These are phyloP conservation scores for Baudoinia panamericana DNA, from an alignment of 495 filamentous ascomycete species.

Conservation along the genomic window DNA sequence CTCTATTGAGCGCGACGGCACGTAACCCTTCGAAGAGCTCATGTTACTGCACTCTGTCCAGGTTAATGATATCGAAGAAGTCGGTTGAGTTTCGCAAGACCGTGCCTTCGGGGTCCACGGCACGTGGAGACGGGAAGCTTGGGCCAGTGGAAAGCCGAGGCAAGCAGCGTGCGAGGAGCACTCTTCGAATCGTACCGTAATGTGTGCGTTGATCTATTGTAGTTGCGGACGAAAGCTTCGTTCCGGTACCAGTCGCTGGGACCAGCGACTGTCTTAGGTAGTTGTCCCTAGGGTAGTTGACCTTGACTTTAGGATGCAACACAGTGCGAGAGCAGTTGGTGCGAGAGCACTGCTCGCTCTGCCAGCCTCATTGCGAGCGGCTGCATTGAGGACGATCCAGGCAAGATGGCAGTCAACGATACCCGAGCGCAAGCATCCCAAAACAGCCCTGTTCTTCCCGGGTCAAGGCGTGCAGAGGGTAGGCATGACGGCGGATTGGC, in stretches of 20 bases:
- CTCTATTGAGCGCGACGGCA: too few species aligned
- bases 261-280: neutral
- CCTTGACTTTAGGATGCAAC: neutral
- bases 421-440: slow-evolving; percentile 20
- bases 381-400: neutral
- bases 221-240: neutral
- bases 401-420: slow-evolving; percentile 12
- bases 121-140: too few species aligned
- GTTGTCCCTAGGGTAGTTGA: neutral
- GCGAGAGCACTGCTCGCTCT: slow-evolving; percentile 2
- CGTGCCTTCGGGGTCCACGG: too few species aligned
- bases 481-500: slow-evolving; percentile 75
- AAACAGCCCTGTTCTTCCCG: slow-evolving; percentile 34
- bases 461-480: slow-evolving; percentile 65
- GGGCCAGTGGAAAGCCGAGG: too few species aligned
- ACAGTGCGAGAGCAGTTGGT: neutral
- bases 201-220: neutral
- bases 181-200: too few species aligned
- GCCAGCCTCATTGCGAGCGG: slow-evolving; percentile 8
- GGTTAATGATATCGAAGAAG: too few species aligned
- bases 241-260: neutral
- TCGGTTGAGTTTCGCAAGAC: too few species aligned
- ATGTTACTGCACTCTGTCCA: too few species aligned
- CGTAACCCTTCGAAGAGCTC: too few species aligned
- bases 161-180: too few species aligned